Conservation (phyloP, 805 yeast genomes). For the Saturnispora zaruensis region DNA sequence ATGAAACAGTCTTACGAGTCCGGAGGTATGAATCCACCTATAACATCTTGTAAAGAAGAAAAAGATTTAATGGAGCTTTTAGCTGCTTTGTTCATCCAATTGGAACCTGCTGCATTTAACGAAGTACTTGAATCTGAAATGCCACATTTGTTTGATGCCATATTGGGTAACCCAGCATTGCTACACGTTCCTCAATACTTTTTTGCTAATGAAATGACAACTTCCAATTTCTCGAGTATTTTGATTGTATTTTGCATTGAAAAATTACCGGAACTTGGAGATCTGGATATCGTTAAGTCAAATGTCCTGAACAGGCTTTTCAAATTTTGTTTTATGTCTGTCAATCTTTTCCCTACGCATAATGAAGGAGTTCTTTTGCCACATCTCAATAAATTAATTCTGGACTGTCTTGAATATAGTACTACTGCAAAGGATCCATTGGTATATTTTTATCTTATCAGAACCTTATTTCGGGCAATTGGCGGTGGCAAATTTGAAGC, state of each 20-base stretch:
- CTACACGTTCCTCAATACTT: constrained; percentile 91
- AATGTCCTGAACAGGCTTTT: constrained; percentile 78
- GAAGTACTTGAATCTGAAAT: constrained; percentile 82
- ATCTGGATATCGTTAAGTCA: constrained; percentile 65
- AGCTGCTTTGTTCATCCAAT: constrained; percentile 86
- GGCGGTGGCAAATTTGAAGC: constrained; percentile 96
- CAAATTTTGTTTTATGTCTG: constrained; percentile 93
- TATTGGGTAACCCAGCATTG: constrained; percentile 75
- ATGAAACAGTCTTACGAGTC: constrained; percentile 44
- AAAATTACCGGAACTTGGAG: constrained; percentile 71
- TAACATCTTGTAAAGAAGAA: constrained; percentile 83
- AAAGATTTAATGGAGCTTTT: constrained; percentile 93
- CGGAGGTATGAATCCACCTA: constrained; percentile 75
- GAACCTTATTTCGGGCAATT: constrained; percentile 86
- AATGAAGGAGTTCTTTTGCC: constrained; percentile 87
- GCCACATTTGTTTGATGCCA: constrained; percentile 65
- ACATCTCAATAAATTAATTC: constrained; percentile 73
- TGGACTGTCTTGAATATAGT: constrained; percentile 69
- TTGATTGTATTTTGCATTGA: constrained; percentile 67
- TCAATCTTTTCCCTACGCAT: constrained; percentile 76
- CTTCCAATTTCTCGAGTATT: constrained; percentile 84
- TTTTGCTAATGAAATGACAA: constrained; percentile 87
- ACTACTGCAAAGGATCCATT: constrained; percentile 87
- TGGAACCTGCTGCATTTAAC: constrained; percentile 92
- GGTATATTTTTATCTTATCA: constrained; percentile 76